Evolutionary conservation across 306 rosid genomes (phyloP), one percentile per base, ranked within the genome.

Genomic region (Purshia tridentata): DNA sequence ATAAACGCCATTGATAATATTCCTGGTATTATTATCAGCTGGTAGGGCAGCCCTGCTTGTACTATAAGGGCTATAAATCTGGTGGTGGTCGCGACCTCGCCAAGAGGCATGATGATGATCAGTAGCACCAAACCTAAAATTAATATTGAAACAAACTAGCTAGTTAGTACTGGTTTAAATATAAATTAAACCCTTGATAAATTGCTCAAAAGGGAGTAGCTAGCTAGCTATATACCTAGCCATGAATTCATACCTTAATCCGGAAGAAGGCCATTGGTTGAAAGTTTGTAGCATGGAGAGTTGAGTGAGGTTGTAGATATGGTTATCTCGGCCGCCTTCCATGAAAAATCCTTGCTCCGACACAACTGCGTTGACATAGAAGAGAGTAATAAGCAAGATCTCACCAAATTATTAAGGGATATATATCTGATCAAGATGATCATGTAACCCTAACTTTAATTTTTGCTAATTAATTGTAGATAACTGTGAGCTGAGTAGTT

Each of bases 281-380:
- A 79, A 79, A 45, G 76, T 75, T 67, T 79, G 81, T 16, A 79
- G 65, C 84, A 79, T 67, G 78, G 86, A 82, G 74, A 83, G 76
- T 76, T 72, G 86, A 80, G 81, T 76, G 15, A 79, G 65, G 49
- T 72, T 83, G 83, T 83, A 83, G 37, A 79, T 68, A 47, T 76
- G 75, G 63, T 74, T 65, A 39, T 75, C 78, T 53, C 35, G 35
- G 35, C 76, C 84, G 1, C 78, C 75, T 79, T 79, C 83, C 55
- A 72, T 65, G 75, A 74, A 78, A 72, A 82, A 72, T 23, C 83
- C 86, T 65, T 70, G 78, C 40, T 69, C 82, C 20, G 81, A 73
- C 42, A 50, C 2, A 69, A 63, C 80, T 77, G 73, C 51, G 9
- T 35, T 29, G 35, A 29, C 41, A 49, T 8, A 13, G 8, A 76